Evolutionary conservation across 768 basidiomycete species (phyloP), one percentile per base, ranked within the genome.

Genomic region (Paxillus ammoniavirescens): DNA sequence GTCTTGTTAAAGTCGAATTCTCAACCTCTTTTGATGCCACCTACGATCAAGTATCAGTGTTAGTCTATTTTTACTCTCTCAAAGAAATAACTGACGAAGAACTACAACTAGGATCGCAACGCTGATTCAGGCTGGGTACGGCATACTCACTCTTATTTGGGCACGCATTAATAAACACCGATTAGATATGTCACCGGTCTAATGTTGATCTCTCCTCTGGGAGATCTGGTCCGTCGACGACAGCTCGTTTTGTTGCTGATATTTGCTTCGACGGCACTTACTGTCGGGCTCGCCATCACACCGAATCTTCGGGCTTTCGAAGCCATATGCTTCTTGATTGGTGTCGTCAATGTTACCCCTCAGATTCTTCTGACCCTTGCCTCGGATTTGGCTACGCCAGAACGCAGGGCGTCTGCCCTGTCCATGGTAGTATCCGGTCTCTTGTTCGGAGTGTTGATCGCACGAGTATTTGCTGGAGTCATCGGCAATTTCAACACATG

Each of bases 181-280:
- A 45, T 35, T 4, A 86, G 89, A 42, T 93, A 91, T 65, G 87
- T 86, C 2, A 73, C 73, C 8, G 90, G 90, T 1, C 76, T 93
- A 7, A 67, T 93, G 3, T 68, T 93, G 40, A 82, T 95, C 50
- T 81, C 88, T 0, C 93, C 93, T 1, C 74, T 92, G 0, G 93
- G 93, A 8, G 93, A 96, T 66, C 78, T 94, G 18, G 78, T 92
- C 30, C 86, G 87, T 17, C 75, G 92, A 36, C 77, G 93, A 12
- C 85, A 82, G 42, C 75, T 96, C 0, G 77, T 88, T 31, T 74
- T 95, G 18, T 54, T 76, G 10, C 69, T 91, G 17, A 72, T 87
- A 37, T 59, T 78, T 1, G 44, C 79, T 18, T 82, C 85, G 0
- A 77, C 80, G 0, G 61, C 76, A 5, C 73, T 96, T 4, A 82